Conservation (phyloP, 805 yeast genomes). For the Saturnispora saitoi region DNA sequence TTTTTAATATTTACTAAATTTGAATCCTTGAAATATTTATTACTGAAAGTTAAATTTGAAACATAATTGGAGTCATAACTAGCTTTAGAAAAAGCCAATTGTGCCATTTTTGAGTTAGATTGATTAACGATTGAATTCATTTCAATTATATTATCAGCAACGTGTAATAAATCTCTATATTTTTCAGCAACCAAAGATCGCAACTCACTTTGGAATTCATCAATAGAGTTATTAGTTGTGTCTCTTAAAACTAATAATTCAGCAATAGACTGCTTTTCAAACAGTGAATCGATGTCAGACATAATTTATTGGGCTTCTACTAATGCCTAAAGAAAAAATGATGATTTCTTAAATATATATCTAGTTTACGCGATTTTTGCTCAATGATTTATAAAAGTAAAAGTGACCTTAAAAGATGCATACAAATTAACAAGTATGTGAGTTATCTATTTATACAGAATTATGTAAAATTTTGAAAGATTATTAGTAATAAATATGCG, state of each 20-base stretch:
- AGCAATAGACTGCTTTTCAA: constrained; percentile 23
- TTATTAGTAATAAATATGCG: too few species aligned
- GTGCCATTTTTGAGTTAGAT: constrained; percentile 22
- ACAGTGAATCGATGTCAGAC: constrained; percentile 11
- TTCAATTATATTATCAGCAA: constrained; percentile 30
- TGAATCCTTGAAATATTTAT: constrained; percentile 12
- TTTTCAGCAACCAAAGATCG: constrained; percentile 28
- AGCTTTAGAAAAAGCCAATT: constrained; percentile 25
- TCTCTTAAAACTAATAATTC: constrained; percentile 21
- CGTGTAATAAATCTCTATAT: constrained; percentile 29
- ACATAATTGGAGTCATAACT: constrained; percentile 20
- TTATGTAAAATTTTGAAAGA: too few species aligned
- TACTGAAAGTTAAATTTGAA: constrained; percentile 15
- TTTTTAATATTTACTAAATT: constrained; percentile 3
- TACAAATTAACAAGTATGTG: too few species aligned
- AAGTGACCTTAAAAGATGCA: too few species aligned
- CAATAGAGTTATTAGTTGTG: constrained; percentile 18
- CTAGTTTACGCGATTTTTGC: too few species aligned
- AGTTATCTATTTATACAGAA: too few species aligned
- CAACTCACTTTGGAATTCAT: constrained; percentile 20
- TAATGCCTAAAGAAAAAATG: background rate
- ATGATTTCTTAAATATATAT: background rate
- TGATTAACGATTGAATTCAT: constrained; percentile 24
- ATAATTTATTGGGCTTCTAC: background rate
- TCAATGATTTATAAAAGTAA: too few species aligned